Base-by-base conservation (phyloP, 2,329 filamentous ascomycete genomes). In the Hypomyces perniciosus region DNA sequence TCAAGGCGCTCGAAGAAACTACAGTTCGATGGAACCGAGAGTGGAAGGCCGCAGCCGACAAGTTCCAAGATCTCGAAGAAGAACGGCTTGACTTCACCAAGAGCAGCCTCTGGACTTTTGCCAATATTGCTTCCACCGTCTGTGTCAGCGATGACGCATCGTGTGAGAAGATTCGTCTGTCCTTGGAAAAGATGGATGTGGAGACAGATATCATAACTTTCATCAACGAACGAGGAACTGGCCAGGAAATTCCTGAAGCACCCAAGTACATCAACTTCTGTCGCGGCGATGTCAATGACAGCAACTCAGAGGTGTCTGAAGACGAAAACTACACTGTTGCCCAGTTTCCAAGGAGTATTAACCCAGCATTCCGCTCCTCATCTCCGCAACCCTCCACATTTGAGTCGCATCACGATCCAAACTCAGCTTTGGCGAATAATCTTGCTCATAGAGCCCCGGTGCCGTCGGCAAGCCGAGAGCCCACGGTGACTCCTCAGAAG, bases 221-320 rank as follows among this genome's bases (percentile, higher is more conserved):
- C 72, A 99, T 99, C 71, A 86, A 79, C 56, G 90, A 95, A 44
- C 81, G 73, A 57, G 92, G 92, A 26, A 99, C 93, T 3, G 91
- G 93, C 5, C 92, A 97, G 68, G 95, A 99, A 67, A 99, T 99
- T 43, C 95, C 93, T 1, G 93, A 96, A 67, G 83, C 93, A 27
- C 93, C 93, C 40, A 96, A 90, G 68, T 99, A 96, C 68, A 96
- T 99, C 81, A 96, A 99, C 74, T 99, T 97, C 68, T 95, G 90
- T 67, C 86, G 93, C 8, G 93, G 92, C 12, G 91, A 96, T 65
- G 71, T 85, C 42, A 78, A 84, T 49, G 93, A 99, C 60, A 84
- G 81, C 35, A 83, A 84, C 58, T 96, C 92, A 1, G 89, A 93
- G 56, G 76, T 80, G 8, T 92, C 88, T 0, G 90, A 95, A 26